Evolutionary conservation across 73 alveolate genomes (phyloP).

Genomic region (Paramecium tetraurelia): DNA sequence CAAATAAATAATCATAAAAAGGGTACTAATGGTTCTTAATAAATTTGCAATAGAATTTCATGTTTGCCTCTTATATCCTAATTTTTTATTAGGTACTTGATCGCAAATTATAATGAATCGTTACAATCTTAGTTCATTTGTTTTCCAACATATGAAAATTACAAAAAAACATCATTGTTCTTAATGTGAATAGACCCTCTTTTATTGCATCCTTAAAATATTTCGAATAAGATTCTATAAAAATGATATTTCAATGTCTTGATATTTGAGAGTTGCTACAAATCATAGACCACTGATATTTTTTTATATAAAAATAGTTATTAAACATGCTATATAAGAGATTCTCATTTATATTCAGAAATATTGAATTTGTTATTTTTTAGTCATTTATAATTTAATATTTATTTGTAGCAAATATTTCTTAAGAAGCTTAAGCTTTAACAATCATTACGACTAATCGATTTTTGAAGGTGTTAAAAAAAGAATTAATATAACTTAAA

Average conservation of each 20-base stretch:
- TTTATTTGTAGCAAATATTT: background rate
- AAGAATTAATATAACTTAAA: background rate
- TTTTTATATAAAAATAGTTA: background rate
- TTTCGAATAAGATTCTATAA: background rate
- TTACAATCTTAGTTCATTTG: background rate
- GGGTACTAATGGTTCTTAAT: background rate
- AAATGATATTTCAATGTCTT: background rate
- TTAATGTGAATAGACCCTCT: background rate
- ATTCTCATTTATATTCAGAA: background rate
- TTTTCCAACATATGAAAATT: background rate
- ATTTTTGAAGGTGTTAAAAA: background rate
- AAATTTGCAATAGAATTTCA: background rate
- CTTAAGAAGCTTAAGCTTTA: background rate
- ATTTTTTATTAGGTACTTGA: background rate
- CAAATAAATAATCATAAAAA: background rate
- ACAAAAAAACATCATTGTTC: background rate
- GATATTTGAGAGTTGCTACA: background rate
- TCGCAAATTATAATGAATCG: background rate
- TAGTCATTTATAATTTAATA: background rate
- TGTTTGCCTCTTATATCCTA: background rate
- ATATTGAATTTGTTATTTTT: background rate
- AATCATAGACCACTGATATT: background rate
- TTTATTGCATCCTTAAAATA: background rate
- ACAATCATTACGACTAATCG: background rate
- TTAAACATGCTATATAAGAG: background rate